Evolutionary conservation across 1,284 basidiomycete genomes (phyloP).

Genomic region (Vanrija pseudolonga): DNA sequence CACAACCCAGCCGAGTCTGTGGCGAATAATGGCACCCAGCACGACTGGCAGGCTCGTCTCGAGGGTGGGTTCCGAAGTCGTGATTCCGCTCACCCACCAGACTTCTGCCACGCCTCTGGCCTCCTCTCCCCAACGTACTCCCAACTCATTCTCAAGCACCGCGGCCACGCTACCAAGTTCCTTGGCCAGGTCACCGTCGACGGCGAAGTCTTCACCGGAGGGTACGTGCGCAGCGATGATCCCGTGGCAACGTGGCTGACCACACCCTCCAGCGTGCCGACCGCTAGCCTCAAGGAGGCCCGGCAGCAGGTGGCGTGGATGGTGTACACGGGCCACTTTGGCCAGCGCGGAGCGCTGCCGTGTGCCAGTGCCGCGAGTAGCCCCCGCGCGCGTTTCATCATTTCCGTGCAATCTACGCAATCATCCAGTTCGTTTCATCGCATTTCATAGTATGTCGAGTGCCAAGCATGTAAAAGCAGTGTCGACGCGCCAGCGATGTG

Average conservation of each 20-base stretch:
- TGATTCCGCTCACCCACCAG: background rate
- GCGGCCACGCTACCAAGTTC: conserved; percentile 5
- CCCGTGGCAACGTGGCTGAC: background rate
- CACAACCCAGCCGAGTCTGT: no score
- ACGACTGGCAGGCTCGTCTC: no score
- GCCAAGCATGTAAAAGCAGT: background rate
- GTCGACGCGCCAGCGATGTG: background rate
- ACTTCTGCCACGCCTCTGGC: conserved; percentile 14
- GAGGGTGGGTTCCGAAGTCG: no score
- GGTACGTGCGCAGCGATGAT: conserved; percentile 6
- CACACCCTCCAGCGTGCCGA: background rate
- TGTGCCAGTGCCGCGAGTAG: no score
- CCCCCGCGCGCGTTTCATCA: no score
- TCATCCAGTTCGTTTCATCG: background rate
- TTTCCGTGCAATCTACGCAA: conserved; percentile 1
- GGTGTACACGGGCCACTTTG: conserved; percentile 22
- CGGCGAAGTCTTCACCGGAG: conserved; percentile 6
- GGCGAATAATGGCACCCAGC: no score
- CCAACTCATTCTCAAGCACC: conserved; percentile 5
- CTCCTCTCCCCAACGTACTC: conserved; percentile 7
- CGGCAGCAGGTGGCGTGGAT: conserved; percentile 18
- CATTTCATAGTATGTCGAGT: background rate
- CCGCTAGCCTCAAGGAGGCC: conserved; percentile 11
- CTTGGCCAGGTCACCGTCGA: conserved; percentile 16
- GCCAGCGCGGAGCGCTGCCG: conserved; percentile 3